These are phyloP conservation scores for Vitis hybrid DNA, from an alignment of 177 flowering plant genomes.

Conservation along the genomic window DNA sequence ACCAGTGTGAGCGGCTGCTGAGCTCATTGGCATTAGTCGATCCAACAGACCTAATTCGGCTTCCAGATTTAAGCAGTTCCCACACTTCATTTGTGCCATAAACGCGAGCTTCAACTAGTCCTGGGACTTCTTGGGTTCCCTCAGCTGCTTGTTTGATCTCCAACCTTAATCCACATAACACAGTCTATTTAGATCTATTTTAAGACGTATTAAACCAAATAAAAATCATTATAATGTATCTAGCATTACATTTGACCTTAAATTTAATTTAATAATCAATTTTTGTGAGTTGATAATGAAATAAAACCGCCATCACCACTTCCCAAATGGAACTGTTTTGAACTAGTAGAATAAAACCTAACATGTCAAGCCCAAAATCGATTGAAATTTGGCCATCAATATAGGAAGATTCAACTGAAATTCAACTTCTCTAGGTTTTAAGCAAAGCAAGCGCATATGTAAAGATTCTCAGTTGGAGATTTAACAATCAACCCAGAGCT, in stretches of 20 bases:
- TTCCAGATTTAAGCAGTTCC: conserved; percentile 72
- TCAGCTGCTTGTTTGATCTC: conserved; percentile 84
- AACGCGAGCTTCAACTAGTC: conserved; percentile 70
- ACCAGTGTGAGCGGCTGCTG: conserved; percentile 96
- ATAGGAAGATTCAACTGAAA: too few species aligned
- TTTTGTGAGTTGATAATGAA: too few species aligned
- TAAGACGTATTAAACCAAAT: too few species aligned
- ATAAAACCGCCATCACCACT: background rate
- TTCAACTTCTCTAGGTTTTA: too few species aligned
- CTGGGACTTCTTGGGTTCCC: conserved; percentile 85
- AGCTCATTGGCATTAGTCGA: conserved; percentile 81
- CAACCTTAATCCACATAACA: conserved; percentile 45
- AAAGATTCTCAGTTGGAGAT: too few species aligned
- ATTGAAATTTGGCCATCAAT: too few species aligned
- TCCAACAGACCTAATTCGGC: conserved; percentile 76
- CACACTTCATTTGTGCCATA: conserved; percentile 64
- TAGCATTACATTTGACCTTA: background rate
- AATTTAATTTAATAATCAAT: background rate
- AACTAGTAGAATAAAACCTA: too few species aligned
- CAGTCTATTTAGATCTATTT: background rate
- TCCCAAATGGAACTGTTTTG: background rate
- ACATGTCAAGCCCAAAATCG: too few species aligned
- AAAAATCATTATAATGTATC: background rate
- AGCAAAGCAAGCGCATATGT: too few species aligned
- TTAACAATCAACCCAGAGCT: too few species aligned